Evolutionary conservation across 108 stramenopile species (phyloP), one percentile per base, ranked within the genome.

Genomic region (Epithemia pelagica): DNA sequence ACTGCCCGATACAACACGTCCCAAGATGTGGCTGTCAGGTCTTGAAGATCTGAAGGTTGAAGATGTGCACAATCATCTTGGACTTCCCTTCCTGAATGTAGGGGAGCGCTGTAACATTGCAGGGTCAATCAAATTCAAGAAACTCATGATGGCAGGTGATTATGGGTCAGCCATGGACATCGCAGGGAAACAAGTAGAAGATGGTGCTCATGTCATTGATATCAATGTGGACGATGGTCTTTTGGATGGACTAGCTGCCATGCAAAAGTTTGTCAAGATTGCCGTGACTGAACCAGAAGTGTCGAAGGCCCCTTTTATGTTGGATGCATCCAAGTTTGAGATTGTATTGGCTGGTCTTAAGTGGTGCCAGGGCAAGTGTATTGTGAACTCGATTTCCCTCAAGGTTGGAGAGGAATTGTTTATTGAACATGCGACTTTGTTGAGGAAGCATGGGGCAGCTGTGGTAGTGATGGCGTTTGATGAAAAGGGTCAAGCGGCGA

Each of bases 401-500:
- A 98, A 99, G 90, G 97, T 98, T 46, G 98, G 98, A 23, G 96
- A 97, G 80, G 96, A 93, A 71, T 75, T 95, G 66, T 99, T 99
- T 90, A 92, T 79, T 65, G 85, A 95, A 76, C 97, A 99, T 19
- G 98, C 97, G 0, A 94, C 90, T 19, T 68, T 98, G 70, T 66
- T 98, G 67, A 91, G 87, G 77, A 95, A 96, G 78, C 96, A 98
- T 70, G 98, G 98, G 53, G 95, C 95, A 29, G 98, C 98, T 26
- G 94, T 97, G 24, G 98, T 99, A 32, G 96, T 98, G 66, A 99
- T 99, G 98, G 98, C 98, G 8, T 99, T 99, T 73, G 98, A 99
- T 74, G 98, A 99, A 77, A 74, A 98, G 65, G 98, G 98, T 7
- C 98, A 99, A 81, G 97, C 97, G 28, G 98, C 96, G 21, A 96